Evolutionary conservation across 2,329 filamentous ascomycete genomes (phyloP).

Genomic region (Fonsecaea nubica): DNA sequence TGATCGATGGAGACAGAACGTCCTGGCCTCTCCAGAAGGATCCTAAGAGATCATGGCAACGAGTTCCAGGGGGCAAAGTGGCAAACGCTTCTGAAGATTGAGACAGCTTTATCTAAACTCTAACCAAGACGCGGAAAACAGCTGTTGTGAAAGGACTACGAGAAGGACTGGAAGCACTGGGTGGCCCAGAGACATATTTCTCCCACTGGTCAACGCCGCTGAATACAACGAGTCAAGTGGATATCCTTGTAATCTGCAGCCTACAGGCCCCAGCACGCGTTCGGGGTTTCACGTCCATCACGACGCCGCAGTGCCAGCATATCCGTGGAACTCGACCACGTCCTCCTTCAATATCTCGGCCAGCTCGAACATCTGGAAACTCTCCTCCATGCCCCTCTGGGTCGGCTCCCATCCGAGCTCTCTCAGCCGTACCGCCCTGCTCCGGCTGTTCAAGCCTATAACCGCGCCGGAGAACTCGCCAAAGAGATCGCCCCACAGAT

Average conservation of each 20-base stretch:
- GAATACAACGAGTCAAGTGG: not conserved
- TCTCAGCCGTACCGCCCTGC: slow-evolving; percentile 52
- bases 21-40: not conserved
- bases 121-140: not conserved
- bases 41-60: not conserved
- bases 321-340: slow-evolving; percentile 6
- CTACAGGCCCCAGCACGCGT: not conserved
- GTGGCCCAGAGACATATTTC: not conserved
- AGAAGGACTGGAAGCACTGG: not conserved
- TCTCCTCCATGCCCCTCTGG: slow-evolving; percentile 53
- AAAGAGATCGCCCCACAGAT: slow-evolving; percentile 53
- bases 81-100: not conserved
- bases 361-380: slow-evolving; percentile 51
- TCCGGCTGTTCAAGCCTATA: slow-evolving; percentile 53
- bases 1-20: not conserved
- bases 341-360: slow-evolving; percentile 30
- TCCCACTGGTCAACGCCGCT: not conserved
- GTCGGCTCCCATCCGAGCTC: slow-evolving; percentile 54
- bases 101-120: not conserved
- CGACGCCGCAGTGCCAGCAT: slow-evolving; percentile 9
- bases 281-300: not conserved
- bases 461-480: slow-evolving; percentile 46
- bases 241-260: not conserved
- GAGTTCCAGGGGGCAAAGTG: not conserved
- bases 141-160: not conserved